Evolutionary conservation across 805 yeast species (phyloP).

Genomic region (Zygosaccharomyces rouxii): DNA sequence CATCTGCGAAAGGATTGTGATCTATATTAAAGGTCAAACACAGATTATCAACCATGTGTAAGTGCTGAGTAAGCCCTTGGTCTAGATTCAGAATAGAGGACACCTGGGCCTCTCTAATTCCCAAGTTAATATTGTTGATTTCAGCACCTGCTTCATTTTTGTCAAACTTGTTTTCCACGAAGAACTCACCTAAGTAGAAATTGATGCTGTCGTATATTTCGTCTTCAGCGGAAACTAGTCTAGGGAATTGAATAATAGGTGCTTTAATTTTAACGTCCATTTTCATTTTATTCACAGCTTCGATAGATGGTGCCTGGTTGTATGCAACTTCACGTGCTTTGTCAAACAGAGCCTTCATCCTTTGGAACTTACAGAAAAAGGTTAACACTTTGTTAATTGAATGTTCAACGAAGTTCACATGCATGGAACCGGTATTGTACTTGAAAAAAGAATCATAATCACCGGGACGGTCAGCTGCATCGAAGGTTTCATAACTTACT

Average conservation of each 20-base stretch:
- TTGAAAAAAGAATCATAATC: constrained; percentile 40
- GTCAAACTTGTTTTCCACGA: constrained; percentile 57
- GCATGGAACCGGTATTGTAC: constrained; percentile 64
- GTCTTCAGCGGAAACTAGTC: constrained; percentile 40
- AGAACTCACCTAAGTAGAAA: constrained; percentile 78
- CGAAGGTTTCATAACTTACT: constrained; percentile 77
- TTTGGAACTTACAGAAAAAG: constrained; percentile 68
- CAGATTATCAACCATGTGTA: constrained; percentile 62
- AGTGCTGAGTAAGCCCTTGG: constrained; percentile 43
- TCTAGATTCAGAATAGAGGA: constrained; percentile 54
- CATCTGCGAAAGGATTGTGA: constrained; percentile 41
- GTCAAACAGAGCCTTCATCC: constrained; percentile 88
- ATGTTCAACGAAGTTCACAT: constrained; percentile 74
- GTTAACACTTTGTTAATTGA: constrained; percentile 64
- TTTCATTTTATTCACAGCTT: constrained; percentile 50
- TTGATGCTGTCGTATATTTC: constrained; percentile 57
- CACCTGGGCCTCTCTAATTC: constrained; percentile 68
- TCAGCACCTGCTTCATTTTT: constrained; percentile 26
- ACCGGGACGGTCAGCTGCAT: constrained; percentile 44
- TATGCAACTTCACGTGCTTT: constrained; percentile 84
- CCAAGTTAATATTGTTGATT: constrained; percentile 58
- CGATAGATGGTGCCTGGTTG: constrained; percentile 66
- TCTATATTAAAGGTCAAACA: constrained; percentile 60
- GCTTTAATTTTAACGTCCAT: constrained; percentile 71
- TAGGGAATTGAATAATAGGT: constrained; percentile 81